Conservation (phyloP, 1,139 yeast species). For the Yamadazyma dushanensis region DNA sequence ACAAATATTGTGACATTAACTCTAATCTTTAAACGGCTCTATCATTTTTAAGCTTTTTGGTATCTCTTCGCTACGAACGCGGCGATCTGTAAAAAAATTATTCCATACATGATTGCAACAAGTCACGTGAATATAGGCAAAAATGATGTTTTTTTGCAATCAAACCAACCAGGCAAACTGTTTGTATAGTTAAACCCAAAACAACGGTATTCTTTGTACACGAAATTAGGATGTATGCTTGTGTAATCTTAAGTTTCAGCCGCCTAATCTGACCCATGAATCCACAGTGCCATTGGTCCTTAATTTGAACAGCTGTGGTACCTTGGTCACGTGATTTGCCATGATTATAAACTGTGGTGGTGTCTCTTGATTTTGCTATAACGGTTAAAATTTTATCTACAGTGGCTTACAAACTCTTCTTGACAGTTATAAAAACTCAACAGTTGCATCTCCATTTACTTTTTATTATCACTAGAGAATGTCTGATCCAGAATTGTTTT, state of each 20-base stretch:
- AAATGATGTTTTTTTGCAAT: not conserved
- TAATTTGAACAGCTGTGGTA: too few species aligned
- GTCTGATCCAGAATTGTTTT: constrained; percentile 11
- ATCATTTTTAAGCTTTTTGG: too few species aligned
- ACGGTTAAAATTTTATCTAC: not conserved
- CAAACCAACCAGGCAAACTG: not conserved
- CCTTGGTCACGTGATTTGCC: not conserved
- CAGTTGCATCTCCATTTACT: not conserved
- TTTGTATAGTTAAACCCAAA: too few species aligned
- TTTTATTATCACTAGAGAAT: too few species aligned
- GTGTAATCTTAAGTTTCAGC: too few species aligned
- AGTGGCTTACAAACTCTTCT: not conserved
- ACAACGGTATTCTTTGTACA: not conserved
- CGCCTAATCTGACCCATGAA: not conserved
- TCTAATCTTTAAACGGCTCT: too few species aligned
- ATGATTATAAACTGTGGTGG: not conserved
- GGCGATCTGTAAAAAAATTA: not conserved
- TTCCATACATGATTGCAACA: not conserved
- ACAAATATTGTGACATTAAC: too few species aligned
- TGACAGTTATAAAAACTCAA: not conserved
- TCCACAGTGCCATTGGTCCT: too few species aligned
- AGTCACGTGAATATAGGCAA: not conserved
- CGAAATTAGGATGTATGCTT: too few species aligned
- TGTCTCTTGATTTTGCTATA: not conserved
- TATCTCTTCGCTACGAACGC: too few species aligned